Conservation (phyloP, 2,329 filamentous ascomycete species). For the Cladosporium sp. region DNA sequence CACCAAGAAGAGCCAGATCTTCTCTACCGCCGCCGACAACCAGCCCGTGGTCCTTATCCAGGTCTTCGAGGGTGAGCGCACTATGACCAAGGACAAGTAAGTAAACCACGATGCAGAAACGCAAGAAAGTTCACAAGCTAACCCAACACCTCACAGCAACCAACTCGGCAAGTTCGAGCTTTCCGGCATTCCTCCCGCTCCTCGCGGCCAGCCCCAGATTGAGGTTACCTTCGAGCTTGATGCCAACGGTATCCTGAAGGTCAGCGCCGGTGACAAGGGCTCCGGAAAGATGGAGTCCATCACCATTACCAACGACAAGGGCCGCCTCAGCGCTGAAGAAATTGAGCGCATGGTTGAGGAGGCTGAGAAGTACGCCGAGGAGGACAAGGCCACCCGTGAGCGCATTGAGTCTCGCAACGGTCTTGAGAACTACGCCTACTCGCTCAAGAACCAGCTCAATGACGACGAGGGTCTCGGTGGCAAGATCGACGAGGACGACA, state of each 20-base stretch:
- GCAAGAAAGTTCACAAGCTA: not conserved
- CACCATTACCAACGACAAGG: slow-evolving; percentile 99
- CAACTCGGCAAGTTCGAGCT: slow-evolving; percentile 97
- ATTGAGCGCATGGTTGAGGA: slow-evolving; percentile 99
- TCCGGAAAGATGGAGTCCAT: slow-evolving; percentile 97
- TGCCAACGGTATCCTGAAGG: slow-evolving; percentile 97
- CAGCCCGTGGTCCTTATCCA: slow-evolving; percentile 99
- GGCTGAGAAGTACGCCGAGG: slow-evolving; percentile 97
- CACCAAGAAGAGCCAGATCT: slow-evolving; percentile 98
- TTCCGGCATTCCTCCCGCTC: slow-evolving; percentile 89
- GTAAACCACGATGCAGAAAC: not conserved
- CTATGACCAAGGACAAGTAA: slow-evolving; percentile 35
- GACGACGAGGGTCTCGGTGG: slow-evolving; percentile 95
- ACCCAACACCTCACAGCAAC: slow-evolving; percentile 54
- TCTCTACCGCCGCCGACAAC: slow-evolving; percentile 97
- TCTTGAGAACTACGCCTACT: slow-evolving; percentile 99
- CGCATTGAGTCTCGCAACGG: slow-evolving; percentile 95
- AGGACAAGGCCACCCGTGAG: slow-evolving; percentile 97
- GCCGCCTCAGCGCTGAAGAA: slow-evolving; percentile 91
- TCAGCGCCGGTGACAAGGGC: slow-evolving; percentile 94
- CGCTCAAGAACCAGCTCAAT: slow-evolving; percentile 97
- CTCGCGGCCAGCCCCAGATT: slow-evolving; percentile 95
- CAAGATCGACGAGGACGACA: slow-evolving; percentile 98
- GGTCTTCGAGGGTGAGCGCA: slow-evolving; percentile 96
- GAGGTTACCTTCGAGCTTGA: slow-evolving; percentile 98